Conservation (phyloP, 495 filamentous ascomycete species). For the Poronia punctata region DNA sequence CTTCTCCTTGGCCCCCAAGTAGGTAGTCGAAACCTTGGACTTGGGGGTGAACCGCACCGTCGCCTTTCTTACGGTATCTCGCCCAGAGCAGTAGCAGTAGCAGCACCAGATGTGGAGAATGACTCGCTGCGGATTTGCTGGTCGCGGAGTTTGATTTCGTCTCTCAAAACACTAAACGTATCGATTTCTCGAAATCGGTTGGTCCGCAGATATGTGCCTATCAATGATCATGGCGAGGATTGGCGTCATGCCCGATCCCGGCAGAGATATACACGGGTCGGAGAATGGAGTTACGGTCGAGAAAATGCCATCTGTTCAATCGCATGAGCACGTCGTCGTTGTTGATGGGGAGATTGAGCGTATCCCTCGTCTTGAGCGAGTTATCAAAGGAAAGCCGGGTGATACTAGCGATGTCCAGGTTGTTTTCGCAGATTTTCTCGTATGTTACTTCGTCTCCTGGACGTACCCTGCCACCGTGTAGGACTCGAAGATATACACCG, state of each 20-base stretch:
- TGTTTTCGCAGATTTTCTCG: slow-evolving; percentile 3
- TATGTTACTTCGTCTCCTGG: slow-evolving; percentile 2
- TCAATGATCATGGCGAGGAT: slow-evolving; percentile 11
- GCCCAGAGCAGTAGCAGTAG: slow-evolving; percentile 2
- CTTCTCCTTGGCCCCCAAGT: slow-evolving; percentile 6
- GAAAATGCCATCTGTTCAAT: slow-evolving; percentile 3
- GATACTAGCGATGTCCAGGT: slow-evolving; percentile 1
- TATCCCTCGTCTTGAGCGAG: slow-evolving; percentile 10
- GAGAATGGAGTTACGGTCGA: slow-evolving; percentile 2
- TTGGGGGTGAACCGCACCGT: slow-evolving; percentile 6
- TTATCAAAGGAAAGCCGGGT: slow-evolving; percentile 3
- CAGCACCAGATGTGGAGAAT: slow-evolving; percentile 5
- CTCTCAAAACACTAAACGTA: too few species aligned
- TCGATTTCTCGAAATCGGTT: slow-evolving; percentile 1
- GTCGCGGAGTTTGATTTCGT: not conserved
- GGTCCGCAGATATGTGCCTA: slow-evolving; percentile 6
- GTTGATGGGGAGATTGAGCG: slow-evolving; percentile 3
- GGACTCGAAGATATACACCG: slow-evolving; percentile 3
- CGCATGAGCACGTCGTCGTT: slow-evolving; percentile 5
- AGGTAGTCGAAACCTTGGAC: slow-evolving; percentile 3
- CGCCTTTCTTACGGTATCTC: slow-evolving; percentile 3
- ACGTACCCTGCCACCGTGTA: slow-evolving; percentile 2
- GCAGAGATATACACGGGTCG: slow-evolving; percentile 7
- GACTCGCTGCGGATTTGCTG: slow-evolving; percentile 7
- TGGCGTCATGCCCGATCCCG: slow-evolving; percentile 9